Base-by-base conservation (phyloP, 2,329 filamentous ascomycete genomes). In the Graphilbum sp. region DNA sequence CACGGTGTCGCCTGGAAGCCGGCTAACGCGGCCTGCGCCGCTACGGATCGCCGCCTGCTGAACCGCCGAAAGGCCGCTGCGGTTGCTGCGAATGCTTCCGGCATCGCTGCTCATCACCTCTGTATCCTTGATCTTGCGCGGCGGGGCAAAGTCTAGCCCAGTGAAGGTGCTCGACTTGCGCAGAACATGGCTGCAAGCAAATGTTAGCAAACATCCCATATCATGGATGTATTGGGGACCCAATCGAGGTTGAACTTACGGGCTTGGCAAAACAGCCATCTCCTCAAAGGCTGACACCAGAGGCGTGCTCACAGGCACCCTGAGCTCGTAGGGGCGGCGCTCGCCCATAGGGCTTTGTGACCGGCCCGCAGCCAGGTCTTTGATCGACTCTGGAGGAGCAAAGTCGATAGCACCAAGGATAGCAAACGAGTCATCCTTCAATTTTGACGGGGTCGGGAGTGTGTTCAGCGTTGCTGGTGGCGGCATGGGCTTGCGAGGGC, bases 271-370 rank as follows among this genome's bases (percentile, higher is more conserved):
- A 9, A 71, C 69, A 12, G 79, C 60, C 44, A 96, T 75, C 42
- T 96, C 88, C 40, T 96, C 88, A 56, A 86, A 95, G 5, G 86
- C 69, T 42, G 79, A 84, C 19, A 70, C 77, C 30, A 95, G 67
- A 1, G 87, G 87, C n/a, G 76, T 80, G 52, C 83, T 79, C 23
- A 73, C 69, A 15, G 79, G 74, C 2, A 87, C 68, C 29, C 67
- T 64, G n/a, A 80, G 76, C 40, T 75, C 77, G 61, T 84, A 98
- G 1, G 85, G 75, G 25, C 76, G 59, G 46, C 73, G 65, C 53
- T 78, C 74, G 36, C 74, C 72, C 6, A 71, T 54, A 11, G 74
- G 74, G 49, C 73, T 78, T 49, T 78, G 72, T 7, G 72, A 69
- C 32, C 74, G 66, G 34, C 88, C 88, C 38, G 72, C 69, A 45